A percentile compares a stretch with the other conserved stretches of the same genome.
phyloP scores from a whole-genome alignment of 140 eudicot species.

The Oenanthe javanica region DNA sequence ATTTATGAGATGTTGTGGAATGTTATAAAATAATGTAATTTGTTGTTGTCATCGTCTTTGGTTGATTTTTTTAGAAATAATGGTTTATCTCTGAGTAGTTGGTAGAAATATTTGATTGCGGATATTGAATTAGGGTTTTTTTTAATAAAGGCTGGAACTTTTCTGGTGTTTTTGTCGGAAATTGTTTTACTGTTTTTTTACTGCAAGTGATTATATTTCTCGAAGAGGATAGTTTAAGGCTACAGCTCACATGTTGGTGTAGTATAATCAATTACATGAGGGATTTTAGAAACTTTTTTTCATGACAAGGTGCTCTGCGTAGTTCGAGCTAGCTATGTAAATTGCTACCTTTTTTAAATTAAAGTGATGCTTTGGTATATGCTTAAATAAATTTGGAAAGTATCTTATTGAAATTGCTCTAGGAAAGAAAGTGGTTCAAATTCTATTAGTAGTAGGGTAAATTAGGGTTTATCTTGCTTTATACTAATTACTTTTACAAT shows the following conservation, averaged over 20 bases:
- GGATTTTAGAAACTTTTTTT: too few species aligned
- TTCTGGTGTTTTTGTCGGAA: neutral
- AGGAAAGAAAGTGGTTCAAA: neutral
- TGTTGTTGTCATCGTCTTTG: too few species aligned
- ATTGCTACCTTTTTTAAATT: too few species aligned
- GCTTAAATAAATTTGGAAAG: neutral
- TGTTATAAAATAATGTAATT: too few species aligned
- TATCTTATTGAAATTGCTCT: neutral
- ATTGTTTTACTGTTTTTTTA: neutral
- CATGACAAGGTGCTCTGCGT: too few species aligned
- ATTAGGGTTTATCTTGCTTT: neutral
- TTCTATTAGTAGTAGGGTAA: neutral
- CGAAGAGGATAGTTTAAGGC: neutral
- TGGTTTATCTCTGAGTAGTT: too few species aligned
- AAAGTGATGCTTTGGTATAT: neutral
- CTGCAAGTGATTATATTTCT: neutral
- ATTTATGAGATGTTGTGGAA: neutral
- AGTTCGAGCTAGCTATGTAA: too few species aligned
- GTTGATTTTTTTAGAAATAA: too few species aligned
- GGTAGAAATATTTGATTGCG: neutral
- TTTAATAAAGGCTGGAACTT: too few species aligned
- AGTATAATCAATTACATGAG: too few species aligned
- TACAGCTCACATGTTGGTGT: too few species aligned
- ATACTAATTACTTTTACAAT: neutral
- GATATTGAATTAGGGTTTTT: neutral